A percentile compares a stretch with the other conserved stretches of the same genome.
Evolutionary conservation across 2,329 filamentous ascomycete genomes (phyloP).

Genomic region (Huntiella omanensis): DNA sequence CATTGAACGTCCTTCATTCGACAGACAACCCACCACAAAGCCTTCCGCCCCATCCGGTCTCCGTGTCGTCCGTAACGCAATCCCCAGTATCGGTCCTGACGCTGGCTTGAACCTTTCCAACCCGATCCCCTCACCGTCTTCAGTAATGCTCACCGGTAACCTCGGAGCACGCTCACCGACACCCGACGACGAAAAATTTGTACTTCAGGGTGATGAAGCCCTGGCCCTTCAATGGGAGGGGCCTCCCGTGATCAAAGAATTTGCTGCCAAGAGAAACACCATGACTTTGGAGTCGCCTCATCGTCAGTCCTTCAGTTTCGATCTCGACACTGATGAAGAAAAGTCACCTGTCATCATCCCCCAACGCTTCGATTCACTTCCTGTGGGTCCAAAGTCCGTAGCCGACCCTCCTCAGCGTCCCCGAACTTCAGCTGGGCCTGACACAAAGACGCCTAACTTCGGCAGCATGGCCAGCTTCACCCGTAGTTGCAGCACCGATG

Average conservation of each 20-base stretch:
- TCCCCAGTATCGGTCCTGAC: slow-evolving; percentile 8
- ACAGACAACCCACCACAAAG: slow-evolving; percentile 6
- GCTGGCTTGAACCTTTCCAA: background rate
- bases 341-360: background rate
- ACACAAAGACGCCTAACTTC: background rate
- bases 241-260: slow-evolving; percentile 27
- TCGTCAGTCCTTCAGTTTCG: slow-evolving; percentile 29
- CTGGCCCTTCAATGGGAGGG: slow-evolving; percentile 14
- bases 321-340: slow-evolving; percentile 16
- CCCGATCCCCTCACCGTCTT: background rate
- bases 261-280: slow-evolving; percentile 32
- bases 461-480: background rate
- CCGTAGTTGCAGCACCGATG: background rate
- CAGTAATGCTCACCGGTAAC: background rate
- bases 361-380: too few relatives aligned
- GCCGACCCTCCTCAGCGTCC: slow-evolving; percentile 5
- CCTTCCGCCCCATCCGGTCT: slow-evolving; percentile 8
- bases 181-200: slow-evolving; percentile 5
- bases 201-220: slow-evolving; percentile 20
- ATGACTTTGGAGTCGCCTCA: slow-evolving; percentile 26
- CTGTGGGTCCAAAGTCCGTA: too few relatives aligned
- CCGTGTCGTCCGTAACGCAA: slow-evolving; percentile 8
- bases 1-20: slow-evolving; percentile 10
- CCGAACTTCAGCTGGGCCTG: slow-evolving; percentile 6
- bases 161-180: slow-evolving; percentile 7